Evolutionary conservation across 2,329 filamentous ascomycete genomes (phyloP).

Genomic region (Chaetothyriales sp.): DNA sequence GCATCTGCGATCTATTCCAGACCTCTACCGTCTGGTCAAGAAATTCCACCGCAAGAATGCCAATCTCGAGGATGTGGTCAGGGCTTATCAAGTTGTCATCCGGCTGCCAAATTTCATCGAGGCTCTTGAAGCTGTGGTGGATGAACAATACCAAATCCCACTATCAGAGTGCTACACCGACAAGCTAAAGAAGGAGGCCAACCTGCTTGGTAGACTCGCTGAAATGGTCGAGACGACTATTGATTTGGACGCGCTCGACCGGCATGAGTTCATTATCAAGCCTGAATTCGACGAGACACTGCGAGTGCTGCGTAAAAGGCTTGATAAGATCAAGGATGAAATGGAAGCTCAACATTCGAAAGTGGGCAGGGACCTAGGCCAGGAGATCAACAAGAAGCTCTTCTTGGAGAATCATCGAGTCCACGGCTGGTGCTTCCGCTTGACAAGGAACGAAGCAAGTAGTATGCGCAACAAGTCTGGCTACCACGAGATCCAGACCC

Average conservation of each 20-base stretch:
- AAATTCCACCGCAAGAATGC: constrained; percentile 86
- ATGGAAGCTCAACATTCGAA: constrained; percentile 70
- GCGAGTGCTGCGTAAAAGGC: constrained; percentile 73
- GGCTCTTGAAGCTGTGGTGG: constrained; percentile 85
- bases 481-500: constrained; percentile 91
- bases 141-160: constrained; percentile 77
- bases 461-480: constrained; percentile 82
- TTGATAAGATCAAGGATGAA: constrained; percentile 66
- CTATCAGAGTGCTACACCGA: constrained; percentile 76
- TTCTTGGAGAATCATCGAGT: constrained; percentile 93
- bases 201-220: constrained; percentile 69
- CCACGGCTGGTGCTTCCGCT: constrained; percentile 89
- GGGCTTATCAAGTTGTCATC: constrained; percentile 87
- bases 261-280: constrained; percentile 98
- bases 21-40: constrained; percentile 84
- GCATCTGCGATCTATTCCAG: constrained; percentile 80
- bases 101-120: constrained; percentile 78
- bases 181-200: constrained; percentile 61
- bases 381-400: constrained; percentile 95
- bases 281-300: constrained; percentile 89
- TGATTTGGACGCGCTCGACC: constrained; percentile 84
- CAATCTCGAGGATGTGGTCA: constrained; percentile 86
- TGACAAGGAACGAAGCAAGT: constrained; percentile 78
- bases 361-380: constrained; percentile 65
- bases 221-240: constrained; percentile 99